Percentiles rank a stretch among this genome's conserved stretches.
These are phyloP conservation scores for Colletotrichum musicola DNA, from an alignment of 2,329 filamentous ascomycete genomes.

Conservation along the genomic window DNA sequence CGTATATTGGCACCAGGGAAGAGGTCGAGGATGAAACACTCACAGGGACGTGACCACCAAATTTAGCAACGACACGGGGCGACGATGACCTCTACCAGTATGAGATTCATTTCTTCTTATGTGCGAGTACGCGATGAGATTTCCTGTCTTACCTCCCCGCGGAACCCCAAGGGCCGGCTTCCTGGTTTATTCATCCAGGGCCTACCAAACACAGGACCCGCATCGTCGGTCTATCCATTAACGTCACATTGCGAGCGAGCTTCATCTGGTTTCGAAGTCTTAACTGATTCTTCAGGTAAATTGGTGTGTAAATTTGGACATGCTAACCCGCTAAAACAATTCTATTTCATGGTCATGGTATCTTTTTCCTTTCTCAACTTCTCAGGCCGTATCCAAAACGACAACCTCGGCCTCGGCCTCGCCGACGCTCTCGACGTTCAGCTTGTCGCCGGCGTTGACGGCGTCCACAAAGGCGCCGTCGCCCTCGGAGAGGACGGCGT, in stretches of 20 bases:
- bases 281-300: not conserved
- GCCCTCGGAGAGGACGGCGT: constrained; percentile 78
- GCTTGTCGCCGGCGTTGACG: constrained; percentile 73
- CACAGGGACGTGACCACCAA: constrained; percentile 5
- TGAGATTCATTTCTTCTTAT: not conserved
- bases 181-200: too few relatives aligned
- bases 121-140: not conserved
- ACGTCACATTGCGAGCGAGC: not conserved
- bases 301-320: constrained; percentile 10
- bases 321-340: constrained; percentile 16
- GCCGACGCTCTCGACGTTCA: constrained; percentile 76
- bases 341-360: constrained; percentile 1
- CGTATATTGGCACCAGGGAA: not conserved
- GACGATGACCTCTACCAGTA: not conserved
- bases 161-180: too few relatives aligned
- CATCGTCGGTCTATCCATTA: not conserved
- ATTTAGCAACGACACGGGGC: not conserved
- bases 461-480: constrained; percentile 83
- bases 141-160: too few relatives aligned
- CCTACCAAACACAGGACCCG: not conserved
- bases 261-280: not conserved
- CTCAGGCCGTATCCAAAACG: constrained; percentile 72
- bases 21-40: constrained; percentile 3
- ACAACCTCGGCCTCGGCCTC: constrained; percentile 78
- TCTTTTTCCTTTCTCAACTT: not conserved